Percentiles rank a stretch among this genome's conserved stretches.
Conservation (phyloP, 345 rosid genomes). For the Acer negundo region DNA sequence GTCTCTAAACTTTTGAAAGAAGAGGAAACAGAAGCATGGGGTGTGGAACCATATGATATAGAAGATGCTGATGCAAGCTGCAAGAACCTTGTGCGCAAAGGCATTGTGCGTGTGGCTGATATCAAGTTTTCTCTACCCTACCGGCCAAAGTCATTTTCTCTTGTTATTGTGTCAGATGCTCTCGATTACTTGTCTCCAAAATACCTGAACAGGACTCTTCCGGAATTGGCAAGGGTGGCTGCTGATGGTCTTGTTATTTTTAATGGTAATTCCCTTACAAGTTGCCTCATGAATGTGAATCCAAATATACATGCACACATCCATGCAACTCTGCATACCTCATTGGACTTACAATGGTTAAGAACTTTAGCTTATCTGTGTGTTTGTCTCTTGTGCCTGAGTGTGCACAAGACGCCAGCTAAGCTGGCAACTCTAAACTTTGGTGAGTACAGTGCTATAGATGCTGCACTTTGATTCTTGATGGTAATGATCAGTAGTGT, state of each 20-base stretch:
- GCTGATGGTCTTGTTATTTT: conserved; percentile 73
- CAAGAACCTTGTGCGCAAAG: conserved; percentile 79
- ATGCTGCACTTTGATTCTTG: background rate
- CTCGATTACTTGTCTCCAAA: conserved; percentile 90
- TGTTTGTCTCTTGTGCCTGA: background rate
- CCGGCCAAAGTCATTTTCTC: conserved; percentile 87
- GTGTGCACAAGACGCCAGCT: background rate
- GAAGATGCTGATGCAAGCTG: conserved; percentile 90
- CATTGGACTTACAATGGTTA: background rate
- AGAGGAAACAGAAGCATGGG: conserved; percentile 96
- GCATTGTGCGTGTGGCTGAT: conserved; percentile 90
- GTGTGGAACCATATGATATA: conserved; percentile 93
- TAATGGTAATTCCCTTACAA: conserved; percentile 52
- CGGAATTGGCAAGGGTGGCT: conserved; percentile 89
- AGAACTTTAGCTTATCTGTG: background rate
- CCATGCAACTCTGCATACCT: background rate
- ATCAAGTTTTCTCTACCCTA: conserved; percentile 90
- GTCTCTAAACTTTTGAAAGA: conserved; percentile 80
- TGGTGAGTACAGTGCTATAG: background rate
- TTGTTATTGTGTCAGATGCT: conserved; percentile 92
- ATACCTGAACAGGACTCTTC: conserved; percentile 89
- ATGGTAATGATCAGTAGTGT: background rate
- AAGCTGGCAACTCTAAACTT: background rate
- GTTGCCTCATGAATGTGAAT: background rate
- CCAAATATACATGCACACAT: background rate